Evolutionary conservation across 352 stramenopile species (phyloP).

Genomic region (Thraustotheca clavata): DNA sequence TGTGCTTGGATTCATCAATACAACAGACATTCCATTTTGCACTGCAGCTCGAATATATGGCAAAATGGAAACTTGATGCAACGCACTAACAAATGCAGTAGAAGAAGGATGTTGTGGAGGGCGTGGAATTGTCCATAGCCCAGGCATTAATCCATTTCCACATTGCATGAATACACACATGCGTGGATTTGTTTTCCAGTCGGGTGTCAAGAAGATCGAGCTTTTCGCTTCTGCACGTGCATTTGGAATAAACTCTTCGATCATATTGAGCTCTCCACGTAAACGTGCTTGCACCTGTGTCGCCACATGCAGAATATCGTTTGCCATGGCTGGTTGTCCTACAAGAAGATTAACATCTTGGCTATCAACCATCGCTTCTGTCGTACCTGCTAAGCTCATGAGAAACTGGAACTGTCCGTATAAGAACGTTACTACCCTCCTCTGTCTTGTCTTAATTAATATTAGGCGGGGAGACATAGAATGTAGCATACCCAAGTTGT

Average conservation of each 20-base stretch:
- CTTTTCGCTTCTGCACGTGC: conserved; percentile 78
- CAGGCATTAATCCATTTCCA: conserved; percentile 33
- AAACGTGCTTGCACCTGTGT: conserved; percentile 76
- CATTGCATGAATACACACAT: conserved; percentile 78
- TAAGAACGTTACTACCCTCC: too few relatives aligned
- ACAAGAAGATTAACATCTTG: not conserved
- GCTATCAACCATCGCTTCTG: not conserved
- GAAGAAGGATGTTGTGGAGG: conserved; percentile 53
- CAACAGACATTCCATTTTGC: conserved; percentile 71
- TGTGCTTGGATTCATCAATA: conserved; percentile 77
- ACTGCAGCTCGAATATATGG: conserved; percentile 81
- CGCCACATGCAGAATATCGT: conserved; percentile 11
- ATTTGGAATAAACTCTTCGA: conserved; percentile 84
- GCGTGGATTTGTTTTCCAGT: conserved; percentile 70
- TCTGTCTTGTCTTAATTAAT: too few relatives aligned
- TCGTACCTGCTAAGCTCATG: conserved; percentile 2
- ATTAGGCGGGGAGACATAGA: too few relatives aligned
- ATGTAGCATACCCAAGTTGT: too few relatives aligned
- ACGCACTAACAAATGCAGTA: conserved; percentile 64
- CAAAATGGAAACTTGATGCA: conserved; percentile 81
- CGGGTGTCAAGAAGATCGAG: conserved; percentile 78
- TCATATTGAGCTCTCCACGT: conserved; percentile 72
- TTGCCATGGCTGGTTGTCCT: conserved; percentile 4
- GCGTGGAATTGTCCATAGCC: not conserved
- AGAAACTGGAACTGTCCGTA: not conserved